Conservation (phyloP, 169 alveolate genomes). For the Babesia divergens region DNA sequence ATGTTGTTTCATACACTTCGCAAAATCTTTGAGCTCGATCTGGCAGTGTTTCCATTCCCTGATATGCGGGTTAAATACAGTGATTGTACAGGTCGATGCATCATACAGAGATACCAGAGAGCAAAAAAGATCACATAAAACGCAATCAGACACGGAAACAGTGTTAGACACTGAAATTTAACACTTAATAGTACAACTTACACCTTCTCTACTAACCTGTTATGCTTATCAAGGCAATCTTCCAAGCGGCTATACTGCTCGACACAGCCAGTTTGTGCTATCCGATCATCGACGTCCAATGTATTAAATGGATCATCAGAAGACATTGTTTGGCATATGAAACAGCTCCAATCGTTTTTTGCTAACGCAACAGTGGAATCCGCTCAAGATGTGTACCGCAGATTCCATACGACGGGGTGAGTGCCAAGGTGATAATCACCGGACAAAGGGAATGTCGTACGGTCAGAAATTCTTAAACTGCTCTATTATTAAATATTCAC, state of each 20-base stretch:
- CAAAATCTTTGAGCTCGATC: constrained; percentile 51
- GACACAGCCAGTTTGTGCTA: constrained; percentile 65
- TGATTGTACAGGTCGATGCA: neutral
- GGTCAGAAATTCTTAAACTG: too few species aligned
- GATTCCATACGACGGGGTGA: too few species aligned
- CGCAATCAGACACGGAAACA: too few species aligned
- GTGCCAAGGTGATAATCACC: too few species aligned
- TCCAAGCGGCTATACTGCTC: constrained; percentile 53
- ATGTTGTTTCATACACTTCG: constrained; percentile 13
- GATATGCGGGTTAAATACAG: neutral
- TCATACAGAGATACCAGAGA: neutral
- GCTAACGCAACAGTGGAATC: neutral
- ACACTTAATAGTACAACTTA: neutral
- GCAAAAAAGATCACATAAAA: neutral
- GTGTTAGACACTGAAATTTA: neutral
- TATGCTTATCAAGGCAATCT: constrained; percentile 61
- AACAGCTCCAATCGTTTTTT: neutral
- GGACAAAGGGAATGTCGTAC: too few species aligned
- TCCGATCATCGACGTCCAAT: constrained; percentile 62
- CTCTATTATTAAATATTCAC: too few species aligned
- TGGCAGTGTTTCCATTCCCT: constrained; percentile 71
- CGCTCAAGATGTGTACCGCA: neutral
- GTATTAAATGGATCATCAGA: neutral
- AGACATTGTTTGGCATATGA: neutral
- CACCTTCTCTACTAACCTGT: constrained; percentile 49